phyloP scores from a whole-genome alignment of 2,329 filamentous ascomycete species.

The Botrytis sinoallii region DNA sequence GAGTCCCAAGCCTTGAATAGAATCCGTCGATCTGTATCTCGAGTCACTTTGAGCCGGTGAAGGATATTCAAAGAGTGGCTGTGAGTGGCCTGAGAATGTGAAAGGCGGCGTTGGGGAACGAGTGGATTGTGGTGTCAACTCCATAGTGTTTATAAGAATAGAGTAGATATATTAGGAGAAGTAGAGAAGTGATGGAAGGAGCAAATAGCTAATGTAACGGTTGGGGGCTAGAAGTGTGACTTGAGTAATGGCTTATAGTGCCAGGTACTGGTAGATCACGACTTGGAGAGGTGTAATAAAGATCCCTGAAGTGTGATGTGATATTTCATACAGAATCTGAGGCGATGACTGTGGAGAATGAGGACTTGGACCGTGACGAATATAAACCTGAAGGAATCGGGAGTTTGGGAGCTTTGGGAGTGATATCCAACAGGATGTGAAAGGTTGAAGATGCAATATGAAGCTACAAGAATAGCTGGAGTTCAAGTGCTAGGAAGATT shows the following conservation, averaged over 20 bases:
- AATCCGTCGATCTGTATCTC: constrained; percentile 33
- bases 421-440: constrained; percentile 4
- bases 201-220: constrained; percentile 6
- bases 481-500: not conserved
- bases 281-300: constrained; percentile 4
- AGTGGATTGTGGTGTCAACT: constrained; percentile 37
- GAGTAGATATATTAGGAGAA: constrained; percentile 19
- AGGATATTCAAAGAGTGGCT: constrained; percentile 38
- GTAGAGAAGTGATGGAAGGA: constrained; percentile 21
- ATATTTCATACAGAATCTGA: constrained; percentile 18
- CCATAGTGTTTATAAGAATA: constrained; percentile 32
- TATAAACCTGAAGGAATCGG: constrained; percentile 8
- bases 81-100: constrained; percentile 32
- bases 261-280: not conserved
- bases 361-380: not conserved
- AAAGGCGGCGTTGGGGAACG: constrained; percentile 36
- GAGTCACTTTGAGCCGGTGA: constrained; percentile 38
- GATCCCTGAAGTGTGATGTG: constrained; percentile 16
- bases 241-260: constrained; percentile 1
- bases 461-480: constrained; percentile 13
- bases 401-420: not conserved
- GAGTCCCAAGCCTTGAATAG: constrained; percentile 34
- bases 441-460: constrained; percentile 1
- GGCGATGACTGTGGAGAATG: constrained; percentile 14
- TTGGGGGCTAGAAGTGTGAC: constrained; percentile 21